Conservation (phyloP, 2,329 filamentous ascomycete species). For the Mollisiaceae sp. region DNA sequence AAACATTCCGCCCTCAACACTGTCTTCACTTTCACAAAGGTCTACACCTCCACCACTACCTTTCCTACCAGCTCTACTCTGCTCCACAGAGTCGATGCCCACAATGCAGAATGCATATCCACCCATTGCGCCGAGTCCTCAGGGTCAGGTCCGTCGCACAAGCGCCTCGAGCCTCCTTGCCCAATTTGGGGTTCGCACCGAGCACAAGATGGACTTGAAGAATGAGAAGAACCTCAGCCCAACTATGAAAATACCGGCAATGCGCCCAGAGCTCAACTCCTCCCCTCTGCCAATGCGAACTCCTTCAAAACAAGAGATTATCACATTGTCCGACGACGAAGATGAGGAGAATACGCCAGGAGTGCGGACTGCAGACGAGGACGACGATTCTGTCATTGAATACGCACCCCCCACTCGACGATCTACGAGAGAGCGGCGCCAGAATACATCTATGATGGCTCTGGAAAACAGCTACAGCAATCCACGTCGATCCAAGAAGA, state of each 20-base stretch:
- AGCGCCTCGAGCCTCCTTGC: conserved; percentile 37
- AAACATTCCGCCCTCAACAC: conserved; percentile 4
- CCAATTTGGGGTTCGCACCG: conserved; percentile 33
- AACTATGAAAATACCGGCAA: conserved; percentile 5
- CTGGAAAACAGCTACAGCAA: neutral
- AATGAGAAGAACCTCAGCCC: conserved; percentile 10
- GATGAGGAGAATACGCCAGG: neutral
- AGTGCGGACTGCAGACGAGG: conserved; percentile 19
- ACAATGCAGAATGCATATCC: neutral
- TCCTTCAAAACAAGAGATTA: conserved; percentile 16
- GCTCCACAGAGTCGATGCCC: neutral
- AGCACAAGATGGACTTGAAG: conserved; percentile 38
- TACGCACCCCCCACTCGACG: neutral
- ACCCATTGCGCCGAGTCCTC: neutral
- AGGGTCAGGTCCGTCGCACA: conserved; percentile 13
- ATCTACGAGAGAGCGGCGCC: conserved; percentile 2
- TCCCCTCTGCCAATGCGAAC: conserved; percentile 12
- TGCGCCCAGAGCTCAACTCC: neutral
- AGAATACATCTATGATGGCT: neutral
- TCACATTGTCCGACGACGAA: neutral
- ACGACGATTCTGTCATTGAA: conserved; percentile 19
- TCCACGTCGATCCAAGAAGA: neutral
- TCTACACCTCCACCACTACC: neutral
- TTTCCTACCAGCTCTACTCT: conserved; percentile 3
- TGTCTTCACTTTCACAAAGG: neutral